phyloP scores from a whole-genome alignment of 164 flowering plant species.

The Liquidambar formosana region DNA sequence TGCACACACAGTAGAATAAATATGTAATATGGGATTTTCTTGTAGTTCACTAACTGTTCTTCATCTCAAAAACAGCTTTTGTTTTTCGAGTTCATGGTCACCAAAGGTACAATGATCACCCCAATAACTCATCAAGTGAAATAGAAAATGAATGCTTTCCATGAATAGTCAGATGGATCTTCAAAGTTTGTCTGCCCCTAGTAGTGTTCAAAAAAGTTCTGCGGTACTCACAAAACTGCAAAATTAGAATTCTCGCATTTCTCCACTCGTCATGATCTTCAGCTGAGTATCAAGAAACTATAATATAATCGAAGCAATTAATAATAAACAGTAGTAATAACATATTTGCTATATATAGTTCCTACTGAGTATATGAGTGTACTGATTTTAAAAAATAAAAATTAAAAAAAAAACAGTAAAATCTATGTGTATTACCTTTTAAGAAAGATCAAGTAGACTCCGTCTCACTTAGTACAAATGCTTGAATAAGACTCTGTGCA shows the following conservation, averaged over 20 bases:
- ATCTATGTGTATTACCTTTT: constrained; percentile 13
- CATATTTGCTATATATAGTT: not conserved
- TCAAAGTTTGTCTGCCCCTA: constrained; percentile 2
- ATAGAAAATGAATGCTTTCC: constrained; percentile 1
- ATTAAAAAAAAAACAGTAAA: not conserved
- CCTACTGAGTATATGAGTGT: not conserved
- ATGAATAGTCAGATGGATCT: constrained; percentile 1
- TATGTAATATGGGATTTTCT: not conserved
- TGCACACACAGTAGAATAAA: too few species aligned
- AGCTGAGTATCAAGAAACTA: not conserved
- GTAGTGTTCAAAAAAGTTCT: not conserved
- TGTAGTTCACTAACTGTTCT: not conserved
- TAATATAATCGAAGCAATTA: not conserved
- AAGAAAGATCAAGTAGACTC: constrained; percentile 43
- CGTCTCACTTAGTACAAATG: constrained; percentile 81
- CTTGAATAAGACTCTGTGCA: constrained; percentile 98
- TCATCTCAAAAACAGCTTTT: not conserved
- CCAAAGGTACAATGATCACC: constrained; percentile 5
- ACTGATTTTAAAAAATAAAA: not conserved
- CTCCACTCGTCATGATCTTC: constrained; percentile 3
- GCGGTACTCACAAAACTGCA: constrained; percentile 9
- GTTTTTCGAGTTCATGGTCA: not conserved
- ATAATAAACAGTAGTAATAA: not conserved
- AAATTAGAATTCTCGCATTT: not conserved
- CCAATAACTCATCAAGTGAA: not conserved